A percentile compares a stretch with the other conserved stretches of the same genome.
These are phyloP conservation scores for Candida awuae DNA, from an alignment of 805 yeast genomes.

Conservation along the genomic window DNA sequence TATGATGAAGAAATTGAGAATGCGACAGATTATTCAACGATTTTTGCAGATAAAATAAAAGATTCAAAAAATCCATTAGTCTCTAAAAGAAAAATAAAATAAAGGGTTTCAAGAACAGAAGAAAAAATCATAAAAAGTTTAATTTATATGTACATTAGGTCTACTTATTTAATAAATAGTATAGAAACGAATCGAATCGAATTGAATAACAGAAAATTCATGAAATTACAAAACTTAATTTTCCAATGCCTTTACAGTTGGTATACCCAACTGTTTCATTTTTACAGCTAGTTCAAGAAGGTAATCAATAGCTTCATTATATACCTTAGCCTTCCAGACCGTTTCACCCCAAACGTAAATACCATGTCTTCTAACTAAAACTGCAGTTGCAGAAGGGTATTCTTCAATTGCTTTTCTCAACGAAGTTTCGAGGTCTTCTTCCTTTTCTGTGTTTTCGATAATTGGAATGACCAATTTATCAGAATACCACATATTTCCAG, in stretches of 20 bases:
- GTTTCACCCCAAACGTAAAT: slow-evolving; percentile 94
- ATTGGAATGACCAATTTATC: slow-evolving; percentile 82
- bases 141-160: no score
- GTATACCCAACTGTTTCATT: slow-evolving; percentile 65
- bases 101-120: no score
- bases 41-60: slow-evolving; percentile 19
- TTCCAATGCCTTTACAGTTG: slow-evolving; percentile 30
- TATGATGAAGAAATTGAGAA: slow-evolving; percentile 37
- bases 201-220: background rate
- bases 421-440: slow-evolving; percentile 68
- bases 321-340: slow-evolving; percentile 87
- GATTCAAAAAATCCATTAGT: slow-evolving; percentile 26
- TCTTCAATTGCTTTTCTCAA: slow-evolving; percentile 54
- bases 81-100: background rate
- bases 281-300: slow-evolving; percentile 76
- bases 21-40: slow-evolving; percentile 34
- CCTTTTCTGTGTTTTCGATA: slow-evolving; percentile 84
- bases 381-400: slow-evolving; percentile 77
- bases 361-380: slow-evolving; percentile 88
- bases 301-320: slow-evolving; percentile 90
- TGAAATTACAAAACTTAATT: background rate
- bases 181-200: no score
- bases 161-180: no score
- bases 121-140: no score
- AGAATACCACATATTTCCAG: slow-evolving; percentile 62